Percentiles rank a stretch among this genome's conserved stretches.
phyloP scores from a whole-genome alignment of 2,329 filamentous ascomycete species.

The Exophiala sp. region DNA sequence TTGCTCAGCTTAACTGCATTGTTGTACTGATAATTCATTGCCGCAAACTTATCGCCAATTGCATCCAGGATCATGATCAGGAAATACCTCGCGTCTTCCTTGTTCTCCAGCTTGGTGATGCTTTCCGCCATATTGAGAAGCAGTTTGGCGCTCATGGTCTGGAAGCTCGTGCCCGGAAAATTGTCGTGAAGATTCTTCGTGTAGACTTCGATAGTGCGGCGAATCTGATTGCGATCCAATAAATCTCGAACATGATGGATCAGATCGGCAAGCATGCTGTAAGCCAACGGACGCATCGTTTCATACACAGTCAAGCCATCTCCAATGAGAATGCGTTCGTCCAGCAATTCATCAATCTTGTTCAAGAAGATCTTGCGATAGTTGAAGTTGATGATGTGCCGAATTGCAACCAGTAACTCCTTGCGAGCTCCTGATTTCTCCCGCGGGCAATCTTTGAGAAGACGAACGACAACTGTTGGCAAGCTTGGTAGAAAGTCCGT shows the following conservation, averaged over 20 bases:
- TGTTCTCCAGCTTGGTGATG: conserved; percentile 89
- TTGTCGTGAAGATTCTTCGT: conserved; percentile 92
- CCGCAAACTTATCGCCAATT: conserved; percentile 94
- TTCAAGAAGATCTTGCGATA: conserved; percentile 90
- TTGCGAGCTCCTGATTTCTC: conserved; percentile 93
- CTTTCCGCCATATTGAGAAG: conserved; percentile 97
- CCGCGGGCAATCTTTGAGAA: conserved; percentile 87
- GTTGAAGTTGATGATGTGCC: conserved; percentile 99
- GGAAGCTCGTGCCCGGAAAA: conserved; percentile 95
- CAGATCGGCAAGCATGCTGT: conserved; percentile 96
- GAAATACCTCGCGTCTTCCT: conserved; percentile 89
- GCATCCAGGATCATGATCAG: conserved; percentile 96
- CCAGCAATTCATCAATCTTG: conserved; percentile 90
- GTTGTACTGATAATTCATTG: conserved; percentile 93
- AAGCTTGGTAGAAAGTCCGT: conserved; percentile 80
- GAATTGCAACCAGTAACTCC: conserved; percentile 89
- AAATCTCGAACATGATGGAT: conserved; percentile 94
- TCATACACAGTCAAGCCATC: conserved; percentile 96
- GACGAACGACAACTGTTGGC: conserved; percentile 80
- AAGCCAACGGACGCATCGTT: conserved; percentile 89
- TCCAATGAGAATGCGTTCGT: conserved; percentile 88
- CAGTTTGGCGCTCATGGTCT: conserved; percentile 98
- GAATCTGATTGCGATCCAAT: conserved; percentile 83
- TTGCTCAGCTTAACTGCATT: conserved; percentile 92
- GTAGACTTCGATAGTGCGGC: conserved; percentile 93